phyloP scores from a whole-genome alignment of 2,329 filamentous ascomycete genomes.

The Colletotrichum tropicale region DNA sequence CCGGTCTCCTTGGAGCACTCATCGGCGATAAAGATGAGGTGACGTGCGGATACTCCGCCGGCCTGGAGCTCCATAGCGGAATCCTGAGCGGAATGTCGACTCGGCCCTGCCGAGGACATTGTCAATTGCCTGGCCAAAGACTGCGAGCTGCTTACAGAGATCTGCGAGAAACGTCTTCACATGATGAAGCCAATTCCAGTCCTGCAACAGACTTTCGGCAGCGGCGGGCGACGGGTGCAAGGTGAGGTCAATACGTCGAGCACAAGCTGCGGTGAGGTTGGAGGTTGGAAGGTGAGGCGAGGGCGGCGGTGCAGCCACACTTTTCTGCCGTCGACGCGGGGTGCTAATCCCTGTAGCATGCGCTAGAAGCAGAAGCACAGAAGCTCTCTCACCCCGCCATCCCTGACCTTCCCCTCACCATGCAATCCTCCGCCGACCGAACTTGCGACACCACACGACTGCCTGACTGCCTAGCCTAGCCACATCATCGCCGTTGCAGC shows the following conservation, averaged over 20 bases:
- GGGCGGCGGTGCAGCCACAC: neutral
- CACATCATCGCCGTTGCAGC: slow-evolving; percentile 16
- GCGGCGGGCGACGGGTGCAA: neutral
- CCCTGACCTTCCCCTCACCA: neutral
- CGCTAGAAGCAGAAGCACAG: neutral
- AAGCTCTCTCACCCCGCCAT: neutral
- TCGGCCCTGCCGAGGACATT: neutral
- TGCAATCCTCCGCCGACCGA: neutral
- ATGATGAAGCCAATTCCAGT: neutral
- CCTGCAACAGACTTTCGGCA: neutral
- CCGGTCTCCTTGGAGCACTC: neutral
- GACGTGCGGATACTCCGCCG: neutral
- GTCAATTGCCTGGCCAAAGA: neutral
- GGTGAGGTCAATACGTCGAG: neutral
- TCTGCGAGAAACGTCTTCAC: neutral
- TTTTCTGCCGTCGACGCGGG: neutral
- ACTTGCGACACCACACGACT: slow-evolving; percentile 19
- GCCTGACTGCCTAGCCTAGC: slow-evolving; percentile 10
- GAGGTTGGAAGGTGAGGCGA: neutral
- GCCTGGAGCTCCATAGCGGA: neutral
- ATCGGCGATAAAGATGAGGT: neutral
- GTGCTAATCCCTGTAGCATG: neutral
- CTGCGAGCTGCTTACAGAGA: neutral
- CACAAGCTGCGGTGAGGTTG: neutral
- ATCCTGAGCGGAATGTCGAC: neutral